Base-by-base conservation (phyloP, 1,284 basidiomycete species). In the Tausonia pullulans region DNA sequence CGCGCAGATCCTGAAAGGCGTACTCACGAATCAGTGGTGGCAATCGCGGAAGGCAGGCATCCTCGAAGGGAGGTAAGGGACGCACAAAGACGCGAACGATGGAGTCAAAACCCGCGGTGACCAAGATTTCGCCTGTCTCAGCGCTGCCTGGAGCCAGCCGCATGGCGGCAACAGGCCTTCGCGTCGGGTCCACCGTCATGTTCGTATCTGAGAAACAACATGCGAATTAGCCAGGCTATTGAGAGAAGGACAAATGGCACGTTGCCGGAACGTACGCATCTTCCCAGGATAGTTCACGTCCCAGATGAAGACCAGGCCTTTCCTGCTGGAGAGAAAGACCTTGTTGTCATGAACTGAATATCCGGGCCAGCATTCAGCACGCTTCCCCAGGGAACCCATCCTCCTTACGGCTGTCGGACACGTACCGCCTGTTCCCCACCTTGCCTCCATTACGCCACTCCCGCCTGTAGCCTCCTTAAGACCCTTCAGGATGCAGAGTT, bases 151-250 rank as follows among this genome's bases (percentile, higher is more conserved):
- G 52, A 46, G 59, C 60, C 7, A 65, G 48, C 10, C 64, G 60
- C 55, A 65, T 61, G 27, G 45, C 53, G 2, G 64, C 56, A 13
- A 65, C 57, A 4, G 64, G 64, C 11, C 59, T 44, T 4, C 60
- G 48, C 5, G 64, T 65, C n/a, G 64, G 48, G 41, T 65, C 64
- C 41, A 65, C 64, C 16, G 39, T 44, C n/a, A 65, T 55, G 46
- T 44, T 60, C 41, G 27, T 51, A 6, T 61, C 64, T 65, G 40
- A 46, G 43, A 4, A 58, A 16, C 27, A 5, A 10, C 1, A 16
- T 44, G 8, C 10, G 44, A 13, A 51, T 57, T 4, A 43, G 5
- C 16, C 4, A 11, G 5, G 45, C 46, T 39, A 4, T 39, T 11
- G 8, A 27, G 50, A 7, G 8, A 50, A 5, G 9, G 58, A 40